Evolutionary conservation across 768 basidiomycete genomes (phyloP).

Genomic region (Serendipita indica): DNA sequence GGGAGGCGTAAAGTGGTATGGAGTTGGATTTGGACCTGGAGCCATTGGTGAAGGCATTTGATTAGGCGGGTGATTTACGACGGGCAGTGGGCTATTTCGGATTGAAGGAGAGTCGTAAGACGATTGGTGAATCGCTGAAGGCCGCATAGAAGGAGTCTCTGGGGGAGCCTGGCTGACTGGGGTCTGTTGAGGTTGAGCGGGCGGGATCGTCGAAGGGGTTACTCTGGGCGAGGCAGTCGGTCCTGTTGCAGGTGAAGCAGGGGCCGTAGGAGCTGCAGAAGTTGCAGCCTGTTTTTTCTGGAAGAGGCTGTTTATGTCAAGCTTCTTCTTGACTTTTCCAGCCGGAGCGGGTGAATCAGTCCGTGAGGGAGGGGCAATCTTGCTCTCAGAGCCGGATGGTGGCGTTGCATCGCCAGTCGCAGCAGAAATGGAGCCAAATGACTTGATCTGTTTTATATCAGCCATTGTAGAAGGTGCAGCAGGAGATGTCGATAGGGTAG

Average conservation of each 20-base stretch:
- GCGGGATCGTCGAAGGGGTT: not conserved
- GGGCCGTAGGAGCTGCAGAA: not conserved
- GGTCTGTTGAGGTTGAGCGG: not conserved
- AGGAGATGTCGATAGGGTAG: not conserved
- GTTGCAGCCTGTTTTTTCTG: not conserved
- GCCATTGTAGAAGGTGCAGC: not conserved
- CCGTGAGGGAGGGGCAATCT: not conserved
- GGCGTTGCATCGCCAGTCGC: not conserved
- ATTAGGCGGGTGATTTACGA: not conserved
- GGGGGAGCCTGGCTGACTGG: not conserved
- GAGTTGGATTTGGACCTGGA: not conserved
- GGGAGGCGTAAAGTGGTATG: not conserved
- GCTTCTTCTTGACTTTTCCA: not conserved
- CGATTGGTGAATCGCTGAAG: not conserved
- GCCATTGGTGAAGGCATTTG: not conserved
- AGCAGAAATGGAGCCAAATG: not conserved
- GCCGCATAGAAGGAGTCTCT: not conserved
- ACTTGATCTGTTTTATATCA: not conserved
- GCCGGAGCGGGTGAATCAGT: not conserved
- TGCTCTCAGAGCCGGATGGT: not conserved
- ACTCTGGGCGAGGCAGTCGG: not conserved
- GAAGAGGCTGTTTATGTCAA: conserved; percentile 1
- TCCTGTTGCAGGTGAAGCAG: not conserved
- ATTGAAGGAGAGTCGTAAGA: conserved; percentile 1
- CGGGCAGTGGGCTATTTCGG: not conserved